Base-by-base conservation (phyloP, 1,284 basidiomycete species). In the Marasmius sp. region DNA sequence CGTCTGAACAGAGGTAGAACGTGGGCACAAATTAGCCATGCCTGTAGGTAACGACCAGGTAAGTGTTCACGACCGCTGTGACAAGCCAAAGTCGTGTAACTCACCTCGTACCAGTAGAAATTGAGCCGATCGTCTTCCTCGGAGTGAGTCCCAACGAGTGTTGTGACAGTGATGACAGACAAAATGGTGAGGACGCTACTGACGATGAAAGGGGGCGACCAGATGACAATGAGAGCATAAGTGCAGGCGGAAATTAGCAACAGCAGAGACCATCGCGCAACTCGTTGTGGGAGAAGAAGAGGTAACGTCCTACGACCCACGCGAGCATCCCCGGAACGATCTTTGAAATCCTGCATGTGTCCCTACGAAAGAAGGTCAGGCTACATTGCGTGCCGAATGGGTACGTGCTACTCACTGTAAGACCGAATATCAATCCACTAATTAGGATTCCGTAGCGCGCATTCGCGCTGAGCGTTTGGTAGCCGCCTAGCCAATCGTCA, bases 341-440 rank as follows among this genome's bases (percentile, higher is more conserved):
- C 75, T 50, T 70, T 66, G 62, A 72, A 76, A 58, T 77, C 75
- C 58, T 75, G 74, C 0, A 72, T 69, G n/a, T 76, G 71, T 14
- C 69, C 67, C 66, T 68, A 4, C 33, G 12, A 22, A 8, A 18
- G 22, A 34, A 12, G 39, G 10, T 48, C 51, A 16, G 49, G n/a
- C 11, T 37, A 37, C 6, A 9, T 11, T 12, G 14, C 12, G 16
- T 22, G 18, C 12, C 6, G 8, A 18, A 45, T 16, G 48, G 5
- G 5, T 2, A 27, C 27, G 22, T 18, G 22, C 3, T 18, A 59
- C 60, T 39, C 22, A 74, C 73, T 2, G 75, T 75, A 1, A 70
- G 71, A 20, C 66, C 59, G 60, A 73, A 70, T 12, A 75, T 66
- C n/a, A 68, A 61, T 10, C 69, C 69, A 61, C 71, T 75, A 34